Conservation (phyloP, 441 rosid species). For the Biscutella laevigata region DNA sequence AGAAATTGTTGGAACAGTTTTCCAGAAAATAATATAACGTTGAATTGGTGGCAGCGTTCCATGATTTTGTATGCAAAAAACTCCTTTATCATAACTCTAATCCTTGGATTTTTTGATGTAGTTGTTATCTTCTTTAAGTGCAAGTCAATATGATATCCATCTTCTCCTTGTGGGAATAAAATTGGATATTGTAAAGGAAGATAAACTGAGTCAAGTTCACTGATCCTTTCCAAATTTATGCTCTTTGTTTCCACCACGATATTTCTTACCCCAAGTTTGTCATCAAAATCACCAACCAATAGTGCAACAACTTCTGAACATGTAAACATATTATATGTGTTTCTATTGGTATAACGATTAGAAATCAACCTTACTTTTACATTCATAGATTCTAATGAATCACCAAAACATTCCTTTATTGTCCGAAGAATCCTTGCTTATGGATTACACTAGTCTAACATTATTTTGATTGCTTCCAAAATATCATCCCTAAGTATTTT, state of each 20-base stretch:
- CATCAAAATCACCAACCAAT: neutral
- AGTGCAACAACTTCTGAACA: neutral
- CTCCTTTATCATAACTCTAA: neutral
- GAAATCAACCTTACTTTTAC: neutral
- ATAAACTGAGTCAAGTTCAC: slow-evolving; percentile 3
- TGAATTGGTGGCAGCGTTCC: no score
- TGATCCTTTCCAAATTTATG: neutral
- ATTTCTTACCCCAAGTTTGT: neutral
- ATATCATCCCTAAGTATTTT: neutral
- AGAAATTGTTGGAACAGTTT: neutral
- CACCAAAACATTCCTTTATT: neutral
- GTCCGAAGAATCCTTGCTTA: neutral
- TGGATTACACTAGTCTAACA: neutral
- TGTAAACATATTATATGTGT: neutral
- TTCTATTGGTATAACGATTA: neutral
- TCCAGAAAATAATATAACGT: no score
- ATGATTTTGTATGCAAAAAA: neutral
- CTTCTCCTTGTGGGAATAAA: neutral
- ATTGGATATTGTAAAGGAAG: neutral
- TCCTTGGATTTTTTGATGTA: neutral
- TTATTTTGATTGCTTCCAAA: neutral
- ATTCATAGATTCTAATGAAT: neutral
- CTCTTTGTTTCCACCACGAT: slow-evolving; percentile 1
- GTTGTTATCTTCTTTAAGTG: neutral
- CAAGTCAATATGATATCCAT: slow-evolving; percentile 8